A percentile compares a stretch with the other conserved stretches of the same genome.
Evolutionary conservation across 768 basidiomycete species (phyloP).

Genomic region (Amanita fuliginea): DNA sequence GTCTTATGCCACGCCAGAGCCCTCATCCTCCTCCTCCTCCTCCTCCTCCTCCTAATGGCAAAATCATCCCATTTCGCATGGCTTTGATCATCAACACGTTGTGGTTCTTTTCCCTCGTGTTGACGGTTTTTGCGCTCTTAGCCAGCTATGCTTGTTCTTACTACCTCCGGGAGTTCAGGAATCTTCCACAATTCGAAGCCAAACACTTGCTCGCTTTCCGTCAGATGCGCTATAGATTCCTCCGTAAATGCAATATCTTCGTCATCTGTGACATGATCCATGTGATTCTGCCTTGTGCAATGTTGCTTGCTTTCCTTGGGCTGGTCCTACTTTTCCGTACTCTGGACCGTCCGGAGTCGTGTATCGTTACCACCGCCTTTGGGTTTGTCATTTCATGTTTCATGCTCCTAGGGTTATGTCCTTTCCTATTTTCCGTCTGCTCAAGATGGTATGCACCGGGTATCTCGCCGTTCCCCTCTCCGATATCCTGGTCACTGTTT

Average conservation of each 20-base stretch:
- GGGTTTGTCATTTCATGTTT: background rate
- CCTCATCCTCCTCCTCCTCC: too few relatives aligned
- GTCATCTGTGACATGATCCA: background rate
- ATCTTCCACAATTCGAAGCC: background rate
- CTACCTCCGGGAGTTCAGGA: background rate
- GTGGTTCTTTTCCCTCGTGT: background rate
- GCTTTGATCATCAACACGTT: background rate
- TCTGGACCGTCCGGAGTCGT: background rate
- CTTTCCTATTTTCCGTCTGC: background rate
- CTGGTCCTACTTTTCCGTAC: background rate
- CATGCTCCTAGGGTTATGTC: background rate
- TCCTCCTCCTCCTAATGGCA: too few relatives aligned
- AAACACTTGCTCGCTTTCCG: slow-evolving; percentile 7
- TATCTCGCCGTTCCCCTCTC: background rate
- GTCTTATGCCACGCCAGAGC: too few relatives aligned
- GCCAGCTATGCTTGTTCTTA: background rate
- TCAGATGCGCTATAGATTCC: background rate
- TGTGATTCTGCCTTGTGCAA: background rate
- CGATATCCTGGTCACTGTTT: background rate
- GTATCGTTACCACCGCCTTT: background rate
- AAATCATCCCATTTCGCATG: background rate
- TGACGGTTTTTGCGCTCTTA: background rate
- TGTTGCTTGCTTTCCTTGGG: background rate
- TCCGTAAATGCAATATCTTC: background rate
- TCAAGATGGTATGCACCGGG: background rate